Base-by-base conservation (phyloP, 768 basidiomycete species). In the Auricularia sp. region DNA sequence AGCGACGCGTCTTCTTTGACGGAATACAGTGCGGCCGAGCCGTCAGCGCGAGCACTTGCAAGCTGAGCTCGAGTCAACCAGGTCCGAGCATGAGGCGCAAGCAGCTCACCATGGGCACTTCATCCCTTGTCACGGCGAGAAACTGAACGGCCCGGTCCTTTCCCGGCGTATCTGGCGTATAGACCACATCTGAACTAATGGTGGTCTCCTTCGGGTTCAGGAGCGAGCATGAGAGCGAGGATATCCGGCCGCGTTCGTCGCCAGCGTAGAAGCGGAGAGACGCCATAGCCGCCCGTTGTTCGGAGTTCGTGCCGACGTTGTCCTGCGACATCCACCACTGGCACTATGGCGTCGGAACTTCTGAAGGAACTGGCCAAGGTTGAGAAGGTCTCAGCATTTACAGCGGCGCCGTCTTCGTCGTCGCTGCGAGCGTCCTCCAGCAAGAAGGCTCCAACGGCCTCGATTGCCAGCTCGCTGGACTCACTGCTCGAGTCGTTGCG, bases 281-380 rank as follows among this genome's bases (percentile, higher is more conserved):
- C 8, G 51, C 8, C 44, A 65, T 44, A 42, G 42, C n/a, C 36
- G 66, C 16, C 21, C 8, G 6, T 37, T 18, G 37, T 34, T 16
- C 16, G 59, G 54, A 62, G 36, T 62, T 61, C 24, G n/a, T n/a
- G 21, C 56, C 62, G 18, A n/a, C 21, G 54, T 58, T 39, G 21
- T 44, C 34, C 34, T 36, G 24, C 33, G 42, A 59, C 63, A 62
- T 56, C 39, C 33, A 21, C 66, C 36, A 24, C 62, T 62, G 36
- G 29, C 64, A 47, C 68, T 66, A 66, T 39, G 63, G 92, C 92
- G 91, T 89, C 92, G 51, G 83, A 77, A 11, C 80, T 86, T 44
- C 76, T 90, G 66, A 93, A 90, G 75, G 92, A 94, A 73, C 80
- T 93, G 5, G 83, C 82, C 34, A 92, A 85, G 75, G 83, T 94